phyloP scores from a whole-genome alignment of 345 rosid species.

The Lepidium didymum region DNA sequence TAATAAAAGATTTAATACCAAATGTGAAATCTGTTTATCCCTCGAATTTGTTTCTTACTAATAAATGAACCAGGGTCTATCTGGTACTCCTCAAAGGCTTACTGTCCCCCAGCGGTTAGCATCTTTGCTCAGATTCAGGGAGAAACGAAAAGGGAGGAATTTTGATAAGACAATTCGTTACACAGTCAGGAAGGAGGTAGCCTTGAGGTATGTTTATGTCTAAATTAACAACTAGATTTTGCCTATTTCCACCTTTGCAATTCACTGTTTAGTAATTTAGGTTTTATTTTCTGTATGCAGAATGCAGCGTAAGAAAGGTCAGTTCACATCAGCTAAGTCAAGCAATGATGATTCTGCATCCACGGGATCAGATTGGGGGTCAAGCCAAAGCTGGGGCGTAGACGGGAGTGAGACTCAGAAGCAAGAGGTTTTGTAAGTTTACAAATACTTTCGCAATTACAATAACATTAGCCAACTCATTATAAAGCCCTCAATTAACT shows the following conservation, averaged over 20 bases:
- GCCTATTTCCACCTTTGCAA: not conserved
- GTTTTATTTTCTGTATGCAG: constrained; percentile 24
- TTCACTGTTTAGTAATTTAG: not conserved
- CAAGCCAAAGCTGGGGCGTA: constrained; percentile 40
- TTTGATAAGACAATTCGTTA: constrained; percentile 59
- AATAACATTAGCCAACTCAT: not conserved
- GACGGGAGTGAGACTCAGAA: constrained; percentile 44
- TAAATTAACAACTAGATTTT: not conserved
- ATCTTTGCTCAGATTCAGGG: constrained; percentile 51
- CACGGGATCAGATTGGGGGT: constrained; percentile 41
- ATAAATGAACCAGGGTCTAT: constrained; percentile 34
- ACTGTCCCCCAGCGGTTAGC: constrained; percentile 51
- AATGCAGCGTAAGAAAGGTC: constrained; percentile 66
- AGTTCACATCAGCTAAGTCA: constrained; percentile 53
- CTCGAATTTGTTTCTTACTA: constrained; percentile 19
- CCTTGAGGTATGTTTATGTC: constrained; percentile 41
- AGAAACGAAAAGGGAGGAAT: constrained; percentile 52
- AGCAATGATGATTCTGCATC: constrained; percentile 46
- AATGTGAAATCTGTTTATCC: not conserved
- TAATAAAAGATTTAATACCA: not conserved
- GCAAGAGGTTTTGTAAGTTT: constrained; percentile 46
- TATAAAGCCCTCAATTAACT: not conserved
- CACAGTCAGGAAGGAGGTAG: constrained; percentile 57
- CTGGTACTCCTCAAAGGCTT: constrained; percentile 46
- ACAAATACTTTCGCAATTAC: not conserved